phyloP scores from a whole-genome alignment of 108 stramenopile species.

The Epipyxis sp. region DNA sequence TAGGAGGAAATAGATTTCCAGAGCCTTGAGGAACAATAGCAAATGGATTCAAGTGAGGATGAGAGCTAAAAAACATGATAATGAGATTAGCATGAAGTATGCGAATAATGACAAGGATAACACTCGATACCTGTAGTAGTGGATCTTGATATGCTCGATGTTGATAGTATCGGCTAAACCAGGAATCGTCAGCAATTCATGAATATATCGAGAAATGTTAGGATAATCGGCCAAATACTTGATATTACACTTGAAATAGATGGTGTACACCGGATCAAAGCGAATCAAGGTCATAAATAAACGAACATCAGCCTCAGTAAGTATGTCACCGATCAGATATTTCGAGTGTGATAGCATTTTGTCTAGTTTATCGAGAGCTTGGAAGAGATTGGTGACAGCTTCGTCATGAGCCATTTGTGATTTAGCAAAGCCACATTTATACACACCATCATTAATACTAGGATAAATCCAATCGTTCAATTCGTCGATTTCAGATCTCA shows the following conservation, averaged over 20 bases:
- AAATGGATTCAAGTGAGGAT: constrained; percentile 48
- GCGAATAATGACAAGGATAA: too few relatives aligned
- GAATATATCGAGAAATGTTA: constrained; percentile 2
- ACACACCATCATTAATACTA: constrained; percentile 70
- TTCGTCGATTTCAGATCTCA: constrained; percentile 57
- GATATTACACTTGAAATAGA: constrained; percentile 44
- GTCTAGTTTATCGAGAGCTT: constrained; percentile 46
- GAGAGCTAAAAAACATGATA: too few relatives aligned
- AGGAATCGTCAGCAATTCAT: constrained; percentile 42
- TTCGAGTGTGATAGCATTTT: constrained; percentile 38
- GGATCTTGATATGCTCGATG: constrained; percentile 80
- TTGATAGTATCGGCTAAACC: constrained; percentile 77
- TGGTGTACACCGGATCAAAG: constrained; percentile 53
- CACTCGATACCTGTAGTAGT: too few relatives aligned
- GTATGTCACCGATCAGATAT: constrained; percentile 44
- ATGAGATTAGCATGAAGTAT: too few relatives aligned
- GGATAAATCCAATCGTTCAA: constrained; percentile 74
- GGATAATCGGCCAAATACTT: not conserved
- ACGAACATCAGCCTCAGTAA: constrained; percentile 58
- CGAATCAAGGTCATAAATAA: constrained; percentile 49
- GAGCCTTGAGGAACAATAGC: constrained; percentile 55
- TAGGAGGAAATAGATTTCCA: not conserved
- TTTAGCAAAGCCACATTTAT: constrained; percentile 76
- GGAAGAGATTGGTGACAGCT: constrained; percentile 50
- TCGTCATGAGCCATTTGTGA: constrained; percentile 73